These are phyloP conservation scores for Tolypocladium paradoxum DNA, from an alignment of 2,329 filamentous ascomycete species.

Conservation along the genomic window DNA sequence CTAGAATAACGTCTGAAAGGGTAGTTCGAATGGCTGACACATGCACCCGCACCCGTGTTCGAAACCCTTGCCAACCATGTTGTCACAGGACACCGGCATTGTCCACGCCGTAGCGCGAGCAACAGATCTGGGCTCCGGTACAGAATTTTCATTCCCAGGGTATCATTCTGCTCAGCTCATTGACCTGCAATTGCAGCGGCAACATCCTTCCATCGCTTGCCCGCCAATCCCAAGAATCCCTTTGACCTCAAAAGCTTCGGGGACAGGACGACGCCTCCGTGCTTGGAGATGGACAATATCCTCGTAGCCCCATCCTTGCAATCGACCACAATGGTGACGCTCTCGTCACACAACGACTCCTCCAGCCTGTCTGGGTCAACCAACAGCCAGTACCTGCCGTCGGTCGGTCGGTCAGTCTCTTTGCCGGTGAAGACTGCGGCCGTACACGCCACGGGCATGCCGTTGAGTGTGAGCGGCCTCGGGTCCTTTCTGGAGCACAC, in stretches of 20 bases:
- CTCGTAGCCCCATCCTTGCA: constrained; percentile 37
- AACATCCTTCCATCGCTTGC: constrained; percentile 24
- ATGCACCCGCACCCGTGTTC: constrained; percentile 19
- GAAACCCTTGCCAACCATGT: neutral
- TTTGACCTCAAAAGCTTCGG: constrained; percentile 54
- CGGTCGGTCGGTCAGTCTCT: constrained; percentile 33
- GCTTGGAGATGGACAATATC: constrained; percentile 69
- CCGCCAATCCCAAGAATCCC: constrained; percentile 33
- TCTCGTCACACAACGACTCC: constrained; percentile 74
- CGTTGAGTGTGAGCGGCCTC: constrained; percentile 46
- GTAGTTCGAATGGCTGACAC: constrained; percentile 78
- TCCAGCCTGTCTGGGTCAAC: constrained; percentile 86
- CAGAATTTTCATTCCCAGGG: constrained; percentile 5
- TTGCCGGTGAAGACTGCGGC: constrained; percentile 67
- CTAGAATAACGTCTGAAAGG: constrained; percentile 68
- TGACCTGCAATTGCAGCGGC: constrained; percentile 22
- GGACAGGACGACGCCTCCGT: constrained; percentile 63
- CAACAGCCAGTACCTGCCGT: constrained; percentile 60
- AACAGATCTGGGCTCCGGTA: neutral
- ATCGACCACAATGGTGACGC: constrained; percentile 75
- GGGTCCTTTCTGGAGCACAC: constrained; percentile 57
- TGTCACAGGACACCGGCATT: neutral
- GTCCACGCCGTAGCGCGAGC: neutral
- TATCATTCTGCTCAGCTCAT: constrained; percentile 12
- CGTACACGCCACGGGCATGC: constrained; percentile 65